These are phyloP conservation scores for Aspergillus aculeatus DNA, from an alignment of 2,329 filamentous ascomycete species.

Conservation along the genomic window DNA sequence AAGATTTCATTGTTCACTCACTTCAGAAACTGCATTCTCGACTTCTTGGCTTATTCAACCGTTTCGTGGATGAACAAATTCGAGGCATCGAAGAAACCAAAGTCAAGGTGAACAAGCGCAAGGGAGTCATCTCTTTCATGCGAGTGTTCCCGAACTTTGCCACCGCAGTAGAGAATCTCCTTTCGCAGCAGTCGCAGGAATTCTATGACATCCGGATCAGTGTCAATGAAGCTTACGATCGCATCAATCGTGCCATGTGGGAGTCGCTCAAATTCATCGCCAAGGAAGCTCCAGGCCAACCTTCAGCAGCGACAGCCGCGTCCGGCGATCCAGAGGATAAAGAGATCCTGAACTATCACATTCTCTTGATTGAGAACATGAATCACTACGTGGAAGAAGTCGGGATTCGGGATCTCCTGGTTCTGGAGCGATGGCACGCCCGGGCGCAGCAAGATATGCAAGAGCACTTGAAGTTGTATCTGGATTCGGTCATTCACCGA, in stretches of 20 bases:
- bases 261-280: conserved; percentile 95
- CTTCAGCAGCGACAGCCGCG: conserved; percentile 49
- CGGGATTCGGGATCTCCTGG: conserved; percentile 68
- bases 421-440: conserved; percentile 79
- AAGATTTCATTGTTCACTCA: conserved; percentile 80
- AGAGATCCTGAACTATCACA: conserved; percentile 94
- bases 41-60: conserved; percentile 73
- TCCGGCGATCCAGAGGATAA: conserved; percentile 80
- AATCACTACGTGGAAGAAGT: conserved; percentile 95
- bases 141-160: conserved; percentile 87
- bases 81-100: conserved; percentile 96
- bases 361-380: conserved; percentile 97
- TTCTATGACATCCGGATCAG: conserved; percentile 69
- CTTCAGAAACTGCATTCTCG: conserved; percentile 76
- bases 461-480: conserved; percentile 85
- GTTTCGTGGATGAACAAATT: conserved; percentile 92
- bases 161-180: conserved; percentile 79
- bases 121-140: conserved; percentile 93
- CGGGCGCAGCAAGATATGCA: conserved; percentile 74
- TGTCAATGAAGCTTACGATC: conserved; percentile 83
- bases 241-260: conserved; percentile 93
- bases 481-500: conserved; percentile 81
- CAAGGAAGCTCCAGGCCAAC: conserved; percentile 62
- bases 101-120: conserved; percentile 98
- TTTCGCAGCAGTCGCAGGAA: conserved; percentile 56